phyloP scores from a whole-genome alignment of 2,329 filamentous ascomycete genomes.

The Dactylonectria macrodidyma region DNA sequence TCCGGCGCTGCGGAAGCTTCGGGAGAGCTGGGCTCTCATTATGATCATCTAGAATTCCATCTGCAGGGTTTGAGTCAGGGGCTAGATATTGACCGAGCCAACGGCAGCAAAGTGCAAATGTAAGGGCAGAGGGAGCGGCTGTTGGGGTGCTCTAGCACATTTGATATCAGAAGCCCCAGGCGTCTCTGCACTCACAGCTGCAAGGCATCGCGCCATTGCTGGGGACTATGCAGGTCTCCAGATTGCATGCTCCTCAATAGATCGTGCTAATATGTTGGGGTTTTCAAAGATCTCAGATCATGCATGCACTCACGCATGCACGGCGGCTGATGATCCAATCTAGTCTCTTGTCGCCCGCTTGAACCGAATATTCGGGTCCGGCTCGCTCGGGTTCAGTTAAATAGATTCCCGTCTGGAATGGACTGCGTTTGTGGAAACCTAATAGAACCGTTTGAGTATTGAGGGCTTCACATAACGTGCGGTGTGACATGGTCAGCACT shows the following conservation, averaged over 20 bases:
- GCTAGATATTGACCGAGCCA: neutral
- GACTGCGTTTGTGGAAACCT: neutral
- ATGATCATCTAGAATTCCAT: neutral
- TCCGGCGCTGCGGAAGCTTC: neutral
- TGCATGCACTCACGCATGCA: neutral
- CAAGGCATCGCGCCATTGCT: neutral
- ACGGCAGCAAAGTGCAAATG: no score
- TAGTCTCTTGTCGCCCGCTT: neutral
- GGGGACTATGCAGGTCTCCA: neutral
- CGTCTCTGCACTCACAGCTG: no score
- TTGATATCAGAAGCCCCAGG: neutral
- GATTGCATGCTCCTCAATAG: neutral
- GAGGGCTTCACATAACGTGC: neutral
- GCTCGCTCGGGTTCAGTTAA: neutral
- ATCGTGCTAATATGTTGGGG: neutral
- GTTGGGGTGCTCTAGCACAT: neutral
- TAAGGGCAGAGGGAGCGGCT: neutral
- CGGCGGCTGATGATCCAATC: neutral
- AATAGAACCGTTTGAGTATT: neutral
- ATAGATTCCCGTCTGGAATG: no score
- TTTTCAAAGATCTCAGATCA: neutral
- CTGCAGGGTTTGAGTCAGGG: neutral
- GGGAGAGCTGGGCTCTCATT: conserved; percentile 3
- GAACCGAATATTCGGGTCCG: neutral
- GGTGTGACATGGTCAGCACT: neutral